Evolutionary conservation across 164 flowering plant genomes (phyloP), one percentile per base, ranked within the genome.

Genomic region (Annona cherimola): DNA sequence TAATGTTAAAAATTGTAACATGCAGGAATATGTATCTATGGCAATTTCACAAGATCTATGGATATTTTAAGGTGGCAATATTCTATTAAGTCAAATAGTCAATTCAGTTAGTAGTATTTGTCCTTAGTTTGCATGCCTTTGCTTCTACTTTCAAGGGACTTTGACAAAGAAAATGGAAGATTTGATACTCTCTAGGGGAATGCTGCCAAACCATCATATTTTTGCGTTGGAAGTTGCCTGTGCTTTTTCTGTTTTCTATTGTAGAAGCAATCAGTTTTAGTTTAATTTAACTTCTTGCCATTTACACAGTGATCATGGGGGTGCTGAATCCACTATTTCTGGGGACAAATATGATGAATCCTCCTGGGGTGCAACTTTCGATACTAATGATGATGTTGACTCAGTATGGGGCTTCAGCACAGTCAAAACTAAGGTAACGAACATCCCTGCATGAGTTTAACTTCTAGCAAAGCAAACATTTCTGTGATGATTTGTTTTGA

Each of bases 391-490:
- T 69, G 97, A 94, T 74, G 73, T 75, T 18, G 98, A 94, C 72
- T 94, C 98, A 16, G 85, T 92, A 4, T 94, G 98, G 97, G 97
- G 97, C 54, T 89, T 90, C 72, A 87, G 79, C 72, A 70, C 86
- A 14, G 66, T 19, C 18, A 79, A 71, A 69, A 73, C 88, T 45
- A 88, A 88, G 89, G 98, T 90, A 70, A 81, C 45, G n/a, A 16
- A 50, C 14, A 9, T 50, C 57, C 57, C 57, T 5, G 57, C 57
- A 50, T 50, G 5, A 11, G 14, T 50, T 50, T 9, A 26, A 26
- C 35, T 26, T 26, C 35, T 26, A 26, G 35, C 35, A 26, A 26
- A 26, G 35, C 35, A 26, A 26, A 26, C 35, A 26, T 26, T 26
- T 26, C 35, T 26, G 35, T 26, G 35, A 26, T 26, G 35, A 26